Evolutionary conservation across 2,329 filamentous ascomycete genomes (phyloP).

Genomic region (Diaporthe nobilis): DNA sequence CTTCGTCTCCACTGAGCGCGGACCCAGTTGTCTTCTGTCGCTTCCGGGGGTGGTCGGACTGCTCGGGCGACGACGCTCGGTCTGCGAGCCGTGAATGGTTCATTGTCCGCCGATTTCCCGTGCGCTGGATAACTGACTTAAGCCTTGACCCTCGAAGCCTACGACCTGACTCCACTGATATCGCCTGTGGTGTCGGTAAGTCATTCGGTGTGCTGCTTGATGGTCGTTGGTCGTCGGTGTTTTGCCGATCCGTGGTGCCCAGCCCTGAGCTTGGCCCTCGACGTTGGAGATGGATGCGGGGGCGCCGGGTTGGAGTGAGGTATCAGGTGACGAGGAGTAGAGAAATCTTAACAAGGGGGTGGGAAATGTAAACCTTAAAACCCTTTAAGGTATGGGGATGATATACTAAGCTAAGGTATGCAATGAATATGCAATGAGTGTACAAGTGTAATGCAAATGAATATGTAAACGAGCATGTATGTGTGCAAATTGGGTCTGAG

Average conservation of each 20-base stretch:
- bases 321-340: too few relatives aligned
- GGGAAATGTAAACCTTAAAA: too few relatives aligned
- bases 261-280: not conserved
- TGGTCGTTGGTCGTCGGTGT: not conserved
- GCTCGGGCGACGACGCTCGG: conserved; percentile 18
- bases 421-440: too few relatives aligned
- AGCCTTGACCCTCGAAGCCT: not conserved
- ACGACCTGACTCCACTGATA: not conserved
- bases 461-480: too few relatives aligned
- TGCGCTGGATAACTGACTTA: not conserved
- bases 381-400: too few relatives aligned
- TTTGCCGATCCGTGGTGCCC: conserved; percentile 9
- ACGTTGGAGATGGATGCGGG: not conserved
- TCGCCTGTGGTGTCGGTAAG: not conserved
- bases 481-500: too few relatives aligned
- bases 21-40: not conserved
- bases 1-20: not conserved
- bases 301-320: not conserved
- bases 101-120: not conserved
- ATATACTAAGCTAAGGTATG: too few relatives aligned
- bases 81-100: not conserved
- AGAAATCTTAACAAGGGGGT: too few relatives aligned
- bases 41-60: conserved; percentile 8
- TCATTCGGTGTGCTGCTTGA: not conserved
- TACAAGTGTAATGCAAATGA: too few relatives aligned